These are phyloP conservation scores for Podospora anserina DNA, from an alignment of 495 filamentous ascomycete species.

Conservation along the genomic window DNA sequence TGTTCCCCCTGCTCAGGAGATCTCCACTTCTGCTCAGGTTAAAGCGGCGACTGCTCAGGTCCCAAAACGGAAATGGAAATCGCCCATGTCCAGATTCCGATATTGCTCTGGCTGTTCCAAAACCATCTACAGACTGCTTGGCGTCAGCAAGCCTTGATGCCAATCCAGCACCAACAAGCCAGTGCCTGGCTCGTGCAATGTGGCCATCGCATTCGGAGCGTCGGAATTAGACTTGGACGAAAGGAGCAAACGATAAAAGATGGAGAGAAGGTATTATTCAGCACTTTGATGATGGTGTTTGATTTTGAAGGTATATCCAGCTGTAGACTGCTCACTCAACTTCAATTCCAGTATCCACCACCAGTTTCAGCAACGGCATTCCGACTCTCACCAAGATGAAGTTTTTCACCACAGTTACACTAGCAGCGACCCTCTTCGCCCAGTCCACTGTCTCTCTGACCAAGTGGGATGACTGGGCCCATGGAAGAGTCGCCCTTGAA, in stretches of 20 bases:
- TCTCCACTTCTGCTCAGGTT: no score
- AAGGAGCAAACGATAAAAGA: neutral
- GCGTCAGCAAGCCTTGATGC: no score
- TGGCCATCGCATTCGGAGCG: no score
- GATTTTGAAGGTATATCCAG: neutral
- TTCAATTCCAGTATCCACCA: neutral
- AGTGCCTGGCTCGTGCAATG: no score
- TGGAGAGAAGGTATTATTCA: neutral
- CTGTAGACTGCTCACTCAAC: neutral
- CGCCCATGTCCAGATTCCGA: no score
- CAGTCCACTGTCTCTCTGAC: neutral
- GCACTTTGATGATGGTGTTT: neutral
- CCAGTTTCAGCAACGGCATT: neutral
- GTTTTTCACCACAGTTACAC: neutral
- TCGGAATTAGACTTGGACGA: no score
- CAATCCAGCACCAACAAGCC: no score
- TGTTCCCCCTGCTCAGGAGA: no score
- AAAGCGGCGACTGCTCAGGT: no score
- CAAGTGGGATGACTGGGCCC: slow-evolving; percentile 16
- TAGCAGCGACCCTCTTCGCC: neutral
- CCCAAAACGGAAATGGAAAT: no score
- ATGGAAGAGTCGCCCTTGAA: slow-evolving; percentile 36
- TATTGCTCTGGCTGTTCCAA: no score
- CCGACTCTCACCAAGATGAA: neutral
- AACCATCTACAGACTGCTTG: no score